Evolutionary conservation across 768 basidiomycete genomes (phyloP).

Genomic region (Grammothele lineata): DNA sequence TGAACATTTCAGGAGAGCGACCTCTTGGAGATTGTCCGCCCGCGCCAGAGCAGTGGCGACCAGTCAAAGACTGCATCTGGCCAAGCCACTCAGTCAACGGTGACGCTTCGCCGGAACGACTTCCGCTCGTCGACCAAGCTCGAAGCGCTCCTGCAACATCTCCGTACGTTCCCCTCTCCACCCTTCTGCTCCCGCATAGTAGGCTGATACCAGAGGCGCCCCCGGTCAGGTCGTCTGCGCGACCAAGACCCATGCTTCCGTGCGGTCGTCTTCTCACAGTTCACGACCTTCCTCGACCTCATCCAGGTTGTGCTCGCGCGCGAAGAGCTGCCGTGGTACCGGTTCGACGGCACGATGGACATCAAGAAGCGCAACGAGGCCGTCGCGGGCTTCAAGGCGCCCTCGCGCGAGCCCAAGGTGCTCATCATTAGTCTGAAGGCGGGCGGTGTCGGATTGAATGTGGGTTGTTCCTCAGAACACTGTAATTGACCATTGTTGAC

Average conservation of each 20-base stretch:
- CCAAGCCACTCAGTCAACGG: constrained; percentile 36
- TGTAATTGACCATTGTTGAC: no score
- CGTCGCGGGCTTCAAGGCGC: constrained; percentile 70
- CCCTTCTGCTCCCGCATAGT: not conserved
- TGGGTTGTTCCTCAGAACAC: constrained; percentile 29
- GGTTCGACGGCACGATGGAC: constrained; percentile 93
- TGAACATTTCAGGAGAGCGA: constrained; percentile 43
- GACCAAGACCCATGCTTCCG: constrained; percentile 74
- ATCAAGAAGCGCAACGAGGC: constrained; percentile 75
- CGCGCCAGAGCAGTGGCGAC: constrained; percentile 16
- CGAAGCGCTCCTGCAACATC: constrained; percentile 70
- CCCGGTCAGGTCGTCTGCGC: constrained; percentile 58
- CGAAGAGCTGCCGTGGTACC: constrained; percentile 62
- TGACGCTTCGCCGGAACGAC: constrained; percentile 72
- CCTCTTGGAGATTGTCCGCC: constrained; percentile 61
- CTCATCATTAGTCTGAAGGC: constrained; percentile 81
- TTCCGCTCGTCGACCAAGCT: constrained; percentile 91
- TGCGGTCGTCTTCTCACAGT: constrained; percentile 88
- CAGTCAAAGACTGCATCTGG: constrained; percentile 18
- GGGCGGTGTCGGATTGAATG: constrained; percentile 88
- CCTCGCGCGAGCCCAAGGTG: constrained; percentile 68
- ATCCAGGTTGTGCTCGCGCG: constrained; percentile 69
- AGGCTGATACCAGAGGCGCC: no score
- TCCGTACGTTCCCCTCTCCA: constrained; percentile 42
- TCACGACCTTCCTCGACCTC: constrained; percentile 82